Percentiles rank a stretch among this genome's conserved stretches.
Conservation (phyloP, 768 basidiomycete species). For the Crassisporium funariophilum region DNA sequence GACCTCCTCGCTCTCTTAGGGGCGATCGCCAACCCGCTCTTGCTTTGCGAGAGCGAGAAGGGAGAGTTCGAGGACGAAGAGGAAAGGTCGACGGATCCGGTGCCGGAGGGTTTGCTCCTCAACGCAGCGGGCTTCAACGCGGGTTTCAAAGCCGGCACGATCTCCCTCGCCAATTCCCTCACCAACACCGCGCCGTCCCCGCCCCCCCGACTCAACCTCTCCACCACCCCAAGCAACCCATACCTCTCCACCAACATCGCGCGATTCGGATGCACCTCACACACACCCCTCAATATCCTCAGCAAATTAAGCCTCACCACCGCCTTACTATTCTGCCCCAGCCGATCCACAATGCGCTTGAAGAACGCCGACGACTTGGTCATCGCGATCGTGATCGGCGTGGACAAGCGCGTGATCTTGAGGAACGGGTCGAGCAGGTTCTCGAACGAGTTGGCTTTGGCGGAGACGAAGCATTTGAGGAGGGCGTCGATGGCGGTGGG, state of each 20-base stretch:
- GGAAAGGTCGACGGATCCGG: constrained; percentile 16
- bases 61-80: constrained; percentile 4
- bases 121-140: constrained; percentile 61
- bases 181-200: constrained; percentile 90
- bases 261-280: constrained; percentile 88
- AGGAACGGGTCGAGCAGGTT: constrained; percentile 90
- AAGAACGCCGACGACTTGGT: constrained; percentile 82
- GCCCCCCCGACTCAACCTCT: constrained; percentile 70
- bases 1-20: constrained; percentile 68
- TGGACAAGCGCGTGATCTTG: constrained; percentile 86
- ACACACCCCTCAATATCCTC: constrained; percentile 80
- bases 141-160: constrained; percentile 75
- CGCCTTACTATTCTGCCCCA: constrained; percentile 72
- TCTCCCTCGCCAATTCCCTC: constrained; percentile 84
- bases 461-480: constrained; percentile 77
- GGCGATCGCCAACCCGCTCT: constrained; percentile 39
- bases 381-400: constrained; percentile 70
- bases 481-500: constrained; percentile 64
- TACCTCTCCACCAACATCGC: constrained; percentile 81
- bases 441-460: constrained; percentile 91
- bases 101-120: constrained; percentile 22
- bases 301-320: constrained; percentile 90
- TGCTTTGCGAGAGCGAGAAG: neutral
- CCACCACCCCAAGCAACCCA: constrained; percentile 79
- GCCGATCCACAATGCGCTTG: constrained; percentile 81